Conservation (phyloP, 345 rosid genomes). For the Jatropha curcas region DNA sequence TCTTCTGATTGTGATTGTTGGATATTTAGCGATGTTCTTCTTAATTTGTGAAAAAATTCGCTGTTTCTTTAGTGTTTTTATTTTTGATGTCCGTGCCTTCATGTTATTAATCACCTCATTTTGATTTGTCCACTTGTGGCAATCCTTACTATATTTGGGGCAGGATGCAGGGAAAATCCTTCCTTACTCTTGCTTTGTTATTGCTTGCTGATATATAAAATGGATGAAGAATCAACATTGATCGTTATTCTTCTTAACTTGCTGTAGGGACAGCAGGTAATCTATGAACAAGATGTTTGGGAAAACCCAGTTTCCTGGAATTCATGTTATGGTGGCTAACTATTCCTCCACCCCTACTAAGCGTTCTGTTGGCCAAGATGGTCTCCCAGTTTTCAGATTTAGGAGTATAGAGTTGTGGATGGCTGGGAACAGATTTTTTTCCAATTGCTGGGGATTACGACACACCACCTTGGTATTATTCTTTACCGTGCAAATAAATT, state of each 20-base stretch:
- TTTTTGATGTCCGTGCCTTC: no score
- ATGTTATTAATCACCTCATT: no score
- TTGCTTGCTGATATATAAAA: no score
- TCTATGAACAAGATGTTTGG: constrained; percentile 85
- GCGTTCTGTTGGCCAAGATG: constrained; percentile 58
- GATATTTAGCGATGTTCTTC: no score
- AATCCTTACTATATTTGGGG: neutral
- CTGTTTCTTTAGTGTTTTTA: no score
- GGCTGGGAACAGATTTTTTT: constrained; percentile 76
- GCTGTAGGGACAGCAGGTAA: constrained; percentile 66
- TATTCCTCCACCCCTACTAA: constrained; percentile 79
- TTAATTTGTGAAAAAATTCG: no score
- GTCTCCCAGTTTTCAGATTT: constrained; percentile 70
- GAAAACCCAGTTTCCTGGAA: constrained; percentile 71
- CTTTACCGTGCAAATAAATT: constrained; percentile 78
- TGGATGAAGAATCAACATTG: no score
- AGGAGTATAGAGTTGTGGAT: constrained; percentile 63
- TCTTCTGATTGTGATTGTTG: no score
- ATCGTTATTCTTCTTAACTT: neutral
- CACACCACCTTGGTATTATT: constrained; percentile 71
- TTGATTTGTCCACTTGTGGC: no score
- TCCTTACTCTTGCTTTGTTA: neutral
- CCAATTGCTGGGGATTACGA: constrained; percentile 66
- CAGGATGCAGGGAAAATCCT: neutral
- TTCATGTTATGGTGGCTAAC: constrained; percentile 73